These are phyloP conservation scores for Hyphopichia fennica DNA, from an alignment of 1,139 yeast species.

Conservation along the genomic window DNA sequence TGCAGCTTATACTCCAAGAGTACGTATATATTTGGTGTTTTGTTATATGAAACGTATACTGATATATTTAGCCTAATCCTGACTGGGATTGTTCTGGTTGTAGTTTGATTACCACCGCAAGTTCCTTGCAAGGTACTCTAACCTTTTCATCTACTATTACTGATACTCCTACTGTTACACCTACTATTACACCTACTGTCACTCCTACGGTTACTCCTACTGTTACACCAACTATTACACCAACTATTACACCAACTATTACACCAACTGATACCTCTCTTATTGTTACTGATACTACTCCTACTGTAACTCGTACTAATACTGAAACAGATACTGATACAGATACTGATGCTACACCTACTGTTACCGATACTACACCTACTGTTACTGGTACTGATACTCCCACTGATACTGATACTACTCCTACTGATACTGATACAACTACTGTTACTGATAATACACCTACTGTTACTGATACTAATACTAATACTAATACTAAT, in stretches of 20 bases:
- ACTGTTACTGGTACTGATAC: neutral
- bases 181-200: conserved; percentile 6
- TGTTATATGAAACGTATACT: too few relatives aligned
- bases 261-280: neutral
- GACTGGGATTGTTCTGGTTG: conserved; percentile 23
- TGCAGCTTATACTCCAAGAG: conserved; percentile 12
- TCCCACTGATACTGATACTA: neutral
- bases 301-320: conserved; percentile 13
- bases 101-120: conserved; percentile 22
- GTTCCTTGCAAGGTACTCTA: conserved; percentile 16
- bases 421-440: neutral
- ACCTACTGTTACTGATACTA: neutral
- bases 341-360: neutral
- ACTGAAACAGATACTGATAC: conserved; percentile 1
- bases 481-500: neutral
- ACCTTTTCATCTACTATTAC: conserved; percentile 3
- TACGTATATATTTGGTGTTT: conserved; percentile 9
- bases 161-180: conserved; percentile 8
- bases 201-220: conserved; percentile 10
- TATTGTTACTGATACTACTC: neutral
- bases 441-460: conserved; percentile 1
- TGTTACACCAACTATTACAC: neutral
- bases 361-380: neutral
- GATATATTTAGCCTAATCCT: conserved; percentile 22
- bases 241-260: neutral